Percentiles rank a stretch among this genome's conserved stretches.
These are phyloP conservation scores for Triangularia verruculosa DNA, from an alignment of 2,329 filamentous ascomycete genomes.

Conservation along the genomic window DNA sequence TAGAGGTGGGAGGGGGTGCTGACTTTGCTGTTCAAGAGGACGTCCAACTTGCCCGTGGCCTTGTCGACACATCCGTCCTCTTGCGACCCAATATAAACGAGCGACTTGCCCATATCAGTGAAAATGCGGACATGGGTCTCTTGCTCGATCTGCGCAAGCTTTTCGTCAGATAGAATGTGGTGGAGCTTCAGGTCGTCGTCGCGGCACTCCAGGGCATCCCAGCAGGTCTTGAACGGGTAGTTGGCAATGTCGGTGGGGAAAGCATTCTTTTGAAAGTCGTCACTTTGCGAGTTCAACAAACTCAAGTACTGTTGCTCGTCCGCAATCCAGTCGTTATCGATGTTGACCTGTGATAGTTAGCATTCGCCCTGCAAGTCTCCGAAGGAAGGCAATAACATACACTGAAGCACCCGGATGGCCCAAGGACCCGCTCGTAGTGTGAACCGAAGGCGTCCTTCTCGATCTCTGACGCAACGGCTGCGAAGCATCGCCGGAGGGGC, in stretches of 20 bases:
- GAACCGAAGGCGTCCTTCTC: slow-evolving; percentile 17
- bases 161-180: slow-evolving; percentile 17
- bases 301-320: not conserved
- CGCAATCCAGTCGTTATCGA: slow-evolving; percentile 21
- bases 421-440: slow-evolving; percentile 1
- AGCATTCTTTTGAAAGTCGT: not conserved
- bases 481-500: slow-evolving; percentile 20
- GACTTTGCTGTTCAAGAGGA: slow-evolving; percentile 17
- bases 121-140: slow-evolving; percentile 14
- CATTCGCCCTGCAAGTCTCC: not conserved
- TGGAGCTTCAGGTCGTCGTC: slow-evolving; percentile 16
- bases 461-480: slow-evolving; percentile 10
- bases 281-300: not conserved
- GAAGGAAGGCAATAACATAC: not conserved
- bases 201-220: slow-evolving; percentile 28
- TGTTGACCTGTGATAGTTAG: slow-evolving; percentile 12
- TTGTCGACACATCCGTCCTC: slow-evolving; percentile 11
- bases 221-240: slow-evolving; percentile 16
- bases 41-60: slow-evolving; percentile 25
- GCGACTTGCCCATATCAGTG: slow-evolving; percentile 5
- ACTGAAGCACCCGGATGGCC: not conserved
- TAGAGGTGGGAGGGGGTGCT: not conserved
- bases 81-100: slow-evolving; percentile 19
- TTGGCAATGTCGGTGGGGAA: not conserved
- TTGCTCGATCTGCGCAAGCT: slow-evolving; percentile 15